These are phyloP conservation scores for Nicotiana noctiflora DNA, from an alignment of 257 asterid species.

Conservation along the genomic window DNA sequence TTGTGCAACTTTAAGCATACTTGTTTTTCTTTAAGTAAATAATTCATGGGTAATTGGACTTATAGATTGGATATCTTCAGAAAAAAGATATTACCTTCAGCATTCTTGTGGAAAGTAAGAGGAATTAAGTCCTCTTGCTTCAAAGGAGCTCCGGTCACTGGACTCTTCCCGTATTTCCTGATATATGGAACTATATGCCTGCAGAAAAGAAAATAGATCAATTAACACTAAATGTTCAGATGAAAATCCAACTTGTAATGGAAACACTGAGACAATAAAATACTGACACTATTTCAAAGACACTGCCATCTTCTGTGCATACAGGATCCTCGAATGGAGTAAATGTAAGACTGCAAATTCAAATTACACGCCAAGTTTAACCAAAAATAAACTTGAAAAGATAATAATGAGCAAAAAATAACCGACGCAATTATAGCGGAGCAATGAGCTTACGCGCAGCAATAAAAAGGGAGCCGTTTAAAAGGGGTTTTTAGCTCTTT, in stretches of 20 bases:
- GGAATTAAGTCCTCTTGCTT: slow-evolving; percentile 73
- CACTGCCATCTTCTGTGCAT: slow-evolving; percentile 88
- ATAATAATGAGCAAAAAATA: not conserved
- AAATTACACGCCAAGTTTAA: not conserved
- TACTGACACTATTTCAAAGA: slow-evolving; percentile 74
- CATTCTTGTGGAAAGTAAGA: slow-evolving; percentile 75
- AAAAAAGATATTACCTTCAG: slow-evolving; percentile 51
- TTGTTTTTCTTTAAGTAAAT: not conserved
- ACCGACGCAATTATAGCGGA: not conserved
- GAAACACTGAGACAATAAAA: not conserved
- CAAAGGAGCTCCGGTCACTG: slow-evolving; percentile 80
- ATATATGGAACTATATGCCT: slow-evolving; percentile 83
- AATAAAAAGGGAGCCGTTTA: slow-evolving; percentile 91
- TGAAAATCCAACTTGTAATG: not conserved
- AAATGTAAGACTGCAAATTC: slow-evolving; percentile 73
- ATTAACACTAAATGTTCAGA: not conserved
- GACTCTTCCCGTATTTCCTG: slow-evolving; percentile 85
- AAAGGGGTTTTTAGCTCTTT: slow-evolving; percentile 72
- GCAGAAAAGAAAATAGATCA: not conserved
- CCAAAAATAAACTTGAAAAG: not conserved
- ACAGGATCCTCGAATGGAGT: slow-evolving; percentile 89
- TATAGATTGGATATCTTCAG: not conserved
- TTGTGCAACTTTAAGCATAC: not conserved
- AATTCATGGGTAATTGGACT: not conserved
- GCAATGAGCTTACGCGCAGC: slow-evolving; percentile 74